Base-by-base conservation (phyloP, 331 rosid genomes). In the Saraca asoca region DNA sequence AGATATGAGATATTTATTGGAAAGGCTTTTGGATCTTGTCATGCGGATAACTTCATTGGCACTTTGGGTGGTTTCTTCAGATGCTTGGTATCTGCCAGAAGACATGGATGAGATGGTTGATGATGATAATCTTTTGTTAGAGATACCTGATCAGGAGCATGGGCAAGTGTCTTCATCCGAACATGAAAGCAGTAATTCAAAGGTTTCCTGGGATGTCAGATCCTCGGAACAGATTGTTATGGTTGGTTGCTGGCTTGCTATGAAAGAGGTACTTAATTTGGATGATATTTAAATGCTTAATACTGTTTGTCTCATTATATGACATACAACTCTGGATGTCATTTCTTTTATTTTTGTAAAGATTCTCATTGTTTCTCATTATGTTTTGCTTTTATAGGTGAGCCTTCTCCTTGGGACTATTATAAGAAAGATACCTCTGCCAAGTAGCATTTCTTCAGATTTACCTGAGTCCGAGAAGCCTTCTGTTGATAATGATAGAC, bases 241-340 rank as follows among this genome's bases (percentile, higher is more conserved):
- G 98, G 98, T 88, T 86, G 97, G 98, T 70, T 94, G 97, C 79
- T 94, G 98, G 98, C 91, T 94, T 52, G 98, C 98, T 35, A 90
- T 94, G 98, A 94, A 94, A 81, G 98, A 94, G 98, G 98, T 94
- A 79, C 58, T 65, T 77, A 34, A 56, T 65, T 51, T 67, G 58
- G 51, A 69, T 52, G 16, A 9, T 3, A 24, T 24, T 24, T 24
- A 24, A 24, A 3, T 24, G 31, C 31, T 24, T 24, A 24, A 24
- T 24, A 24, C 31, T 24, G 31, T 24, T 24, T 24, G 31, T 55
- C 14, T 38, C 12, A 12, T 9, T 20, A 31, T 46, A 16, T 54
- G 39, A 35, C 34, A 19, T 24, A 17, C 58, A 69, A 55, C 24
- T 48, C 39, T 49, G 20, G 29, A 7, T 41, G 3, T 14, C 1